Conservation (phyloP, 1,139 yeast species). For the Blastobotrys persicus region DNA sequence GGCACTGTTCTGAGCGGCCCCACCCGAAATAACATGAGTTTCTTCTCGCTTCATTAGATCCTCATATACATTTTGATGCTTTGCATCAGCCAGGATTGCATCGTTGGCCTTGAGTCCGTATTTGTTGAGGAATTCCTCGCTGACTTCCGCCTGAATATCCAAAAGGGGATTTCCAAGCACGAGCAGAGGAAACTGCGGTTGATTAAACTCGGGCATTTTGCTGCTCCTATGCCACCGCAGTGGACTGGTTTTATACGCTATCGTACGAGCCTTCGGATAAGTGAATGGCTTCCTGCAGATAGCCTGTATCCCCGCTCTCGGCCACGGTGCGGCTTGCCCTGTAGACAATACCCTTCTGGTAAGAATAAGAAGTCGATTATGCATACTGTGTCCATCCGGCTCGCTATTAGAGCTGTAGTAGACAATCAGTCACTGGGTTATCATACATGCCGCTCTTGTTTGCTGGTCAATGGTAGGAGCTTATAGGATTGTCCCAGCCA, state of each 20-base stretch:
- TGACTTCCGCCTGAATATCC: slow-evolving; percentile 81
- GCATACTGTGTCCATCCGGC: too few relatives aligned
- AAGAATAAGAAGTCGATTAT: too few relatives aligned
- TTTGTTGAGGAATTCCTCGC: slow-evolving; percentile 63
- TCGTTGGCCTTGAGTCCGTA: slow-evolving; percentile 87
- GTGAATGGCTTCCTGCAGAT: not conserved
- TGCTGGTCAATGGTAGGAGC: too few relatives aligned
- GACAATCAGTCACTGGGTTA: too few relatives aligned
- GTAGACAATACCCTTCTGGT: too few relatives aligned
- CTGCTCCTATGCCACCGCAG: too few relatives aligned
- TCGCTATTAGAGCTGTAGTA: too few relatives aligned
- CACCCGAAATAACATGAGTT: slow-evolving; percentile 87
- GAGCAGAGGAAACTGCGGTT: slow-evolving; percentile 55
- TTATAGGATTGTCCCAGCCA: too few relatives aligned
- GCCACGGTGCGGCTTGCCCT: too few relatives aligned
- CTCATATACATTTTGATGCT: slow-evolving; percentile 76
- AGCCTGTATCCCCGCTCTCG: too few relatives aligned
- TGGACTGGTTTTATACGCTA: not conserved
- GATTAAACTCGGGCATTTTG: not conserved
- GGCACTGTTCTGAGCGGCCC: slow-evolving; percentile 99
- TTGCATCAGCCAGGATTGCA: slow-evolving; percentile 87
- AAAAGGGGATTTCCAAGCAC: slow-evolving; percentile 78
- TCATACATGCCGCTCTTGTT: too few relatives aligned
- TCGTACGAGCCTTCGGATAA: not conserved
- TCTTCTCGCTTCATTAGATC: slow-evolving; percentile 65